Percentiles rank a stretch among this genome's conserved stretches.
Evolutionary conservation across 2,329 filamentous ascomycete species (phyloP).

Genomic region (Sporothrix euskadiensis): DNA sequence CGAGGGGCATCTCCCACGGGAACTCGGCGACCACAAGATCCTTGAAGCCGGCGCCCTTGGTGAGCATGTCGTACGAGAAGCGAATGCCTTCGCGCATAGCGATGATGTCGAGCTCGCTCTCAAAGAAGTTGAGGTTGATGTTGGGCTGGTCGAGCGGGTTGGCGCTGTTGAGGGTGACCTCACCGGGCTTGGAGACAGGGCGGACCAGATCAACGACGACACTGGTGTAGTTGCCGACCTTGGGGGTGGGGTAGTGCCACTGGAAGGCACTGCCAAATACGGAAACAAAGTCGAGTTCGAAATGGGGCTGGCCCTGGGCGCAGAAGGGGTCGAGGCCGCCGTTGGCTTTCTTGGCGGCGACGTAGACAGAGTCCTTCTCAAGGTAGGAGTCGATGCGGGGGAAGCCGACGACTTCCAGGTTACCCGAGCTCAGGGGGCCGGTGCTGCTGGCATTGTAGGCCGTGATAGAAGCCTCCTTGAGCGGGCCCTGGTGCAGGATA

Average conservation of each 20-base stretch:
- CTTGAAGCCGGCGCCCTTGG: slow-evolving; percentile 57
- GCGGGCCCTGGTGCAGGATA: slow-evolving; percentile 42
- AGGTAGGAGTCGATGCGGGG: slow-evolving; percentile 56
- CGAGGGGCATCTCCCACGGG: slow-evolving; percentile 60
- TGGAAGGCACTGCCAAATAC: slow-evolving; percentile 56
- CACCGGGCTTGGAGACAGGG: slow-evolving; percentile 47
- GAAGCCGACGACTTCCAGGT: slow-evolving; percentile 56
- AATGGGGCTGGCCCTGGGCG: slow-evolving; percentile 59
- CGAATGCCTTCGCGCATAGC: slow-evolving; percentile 60
- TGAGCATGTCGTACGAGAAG: slow-evolving; percentile 59
- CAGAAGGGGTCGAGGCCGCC: slow-evolving; percentile 55
- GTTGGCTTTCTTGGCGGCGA: slow-evolving; percentile 44
- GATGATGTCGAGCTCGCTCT: slow-evolving; percentile 56
- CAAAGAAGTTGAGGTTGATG: slow-evolving; percentile 63
- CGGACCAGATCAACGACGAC: slow-evolving; percentile 54
- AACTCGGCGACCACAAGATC: slow-evolving; percentile 56
- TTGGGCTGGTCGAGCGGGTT: slow-evolving; percentile 59
- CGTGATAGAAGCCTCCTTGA: slow-evolving; percentile 40
- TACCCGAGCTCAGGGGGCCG: slow-evolving; percentile 39
- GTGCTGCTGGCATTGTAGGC: slow-evolving; percentile 44
- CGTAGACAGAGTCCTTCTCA: slow-evolving; percentile 47
- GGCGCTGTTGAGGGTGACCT: slow-evolving; percentile 56
- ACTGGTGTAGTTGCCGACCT: slow-evolving; percentile 53
- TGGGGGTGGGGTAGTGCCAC: slow-evolving; percentile 48
- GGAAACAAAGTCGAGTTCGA: slow-evolving; percentile 62